Evolutionary conservation across 495 filamentous ascomycete genomes (phyloP), one percentile per base, ranked within the genome.

Genomic region (Neurospora hispaniola): DNA sequence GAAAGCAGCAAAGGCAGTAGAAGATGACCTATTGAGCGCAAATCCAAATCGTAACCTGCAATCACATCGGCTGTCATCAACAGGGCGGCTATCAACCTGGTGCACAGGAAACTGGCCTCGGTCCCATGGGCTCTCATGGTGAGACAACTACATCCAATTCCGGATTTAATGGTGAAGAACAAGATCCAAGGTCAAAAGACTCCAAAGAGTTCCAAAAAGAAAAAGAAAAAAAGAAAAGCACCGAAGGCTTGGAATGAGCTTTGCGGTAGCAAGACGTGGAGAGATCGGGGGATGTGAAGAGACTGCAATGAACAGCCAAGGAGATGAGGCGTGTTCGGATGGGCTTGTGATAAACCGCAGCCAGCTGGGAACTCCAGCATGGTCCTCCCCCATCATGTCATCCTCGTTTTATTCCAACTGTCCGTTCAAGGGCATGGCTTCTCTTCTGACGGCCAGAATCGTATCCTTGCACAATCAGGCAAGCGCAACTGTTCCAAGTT

Each of bases 11-110:
- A 3, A 20, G 40, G 3, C 73, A n/a, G 16, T 3, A 18, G 23
- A 42, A 38, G 14, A 68, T 76, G 69, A 81, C 80, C 77, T 27
- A 73, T 72, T n/a, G 80, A 82, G 46, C 72, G 69, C 62, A 80
- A 35, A 40, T 82, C 75, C 14, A 82, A 73, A 43, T n/a, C 73
- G 62, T 82, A 82, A 16, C 79, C 76, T 8, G 40, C 41, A 23
- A 70, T 39, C 39, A 78, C 41, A 70, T 72, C 75, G 27, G 62
- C 35, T 4, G 42, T 42, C 12, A 44, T 54, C 42, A 79, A 40
- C 54, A 79, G 35, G 40, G 48, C 69, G 35, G 72, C 68, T 42
- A 72, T 71, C 18, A 73, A 42, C 42, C 38, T 43, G 23, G 71
- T 35, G 18, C 8, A 73, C 6, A 23, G 48, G 27, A 43, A 40